phyloP scores from a whole-genome alignment of 768 basidiomycete genomes.

The Panellus pusillus region DNA sequence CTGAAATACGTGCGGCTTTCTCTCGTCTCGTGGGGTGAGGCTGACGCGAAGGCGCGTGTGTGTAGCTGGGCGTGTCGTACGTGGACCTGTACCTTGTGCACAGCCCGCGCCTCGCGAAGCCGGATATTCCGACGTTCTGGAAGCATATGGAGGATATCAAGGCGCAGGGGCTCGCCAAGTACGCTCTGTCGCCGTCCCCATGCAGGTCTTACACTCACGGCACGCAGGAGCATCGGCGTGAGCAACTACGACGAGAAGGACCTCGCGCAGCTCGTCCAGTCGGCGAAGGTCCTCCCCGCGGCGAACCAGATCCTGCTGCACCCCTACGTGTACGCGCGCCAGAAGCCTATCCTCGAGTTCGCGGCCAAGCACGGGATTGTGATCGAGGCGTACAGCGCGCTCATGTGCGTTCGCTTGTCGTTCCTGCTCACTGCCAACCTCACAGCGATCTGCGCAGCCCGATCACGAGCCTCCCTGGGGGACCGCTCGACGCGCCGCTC shows the following conservation, averaged over 20 bases:
- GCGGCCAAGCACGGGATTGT: conserved; percentile 58
- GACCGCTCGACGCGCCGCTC: conserved; percentile 63
- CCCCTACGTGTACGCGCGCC: conserved; percentile 63
- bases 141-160: conserved; percentile 60
- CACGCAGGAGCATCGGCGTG: conserved; percentile 66
- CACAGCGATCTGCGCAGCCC: conserved; percentile 45
- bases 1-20: conserved; percentile 46
- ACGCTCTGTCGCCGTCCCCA: not conserved
- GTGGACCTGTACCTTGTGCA: conserved; percentile 77
- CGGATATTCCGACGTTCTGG: conserved; percentile 66
- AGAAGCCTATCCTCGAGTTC: conserved; percentile 58
- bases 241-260: conserved; percentile 65
- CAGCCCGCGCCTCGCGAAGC: conserved; percentile 48
- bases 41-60: too few relatives aligned
- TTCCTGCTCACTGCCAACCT: too few relatives aligned
- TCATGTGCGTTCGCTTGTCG: conserved; percentile 45
- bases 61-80: conserved; percentile 62
- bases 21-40: too few relatives aligned
- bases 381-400: conserved; percentile 70
- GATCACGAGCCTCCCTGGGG: conserved; percentile 57
- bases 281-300: conserved; percentile 61
- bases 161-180: conserved; percentile 54
- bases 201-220: not conserved
- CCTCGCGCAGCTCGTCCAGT: conserved; percentile 53
- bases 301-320: conserved; percentile 76